A percentile compares a stretch with the other conserved stretches of the same genome.
Conservation (phyloP, 2,329 filamentous ascomycete species). For the Ampelomyces quisqualis region DNA sequence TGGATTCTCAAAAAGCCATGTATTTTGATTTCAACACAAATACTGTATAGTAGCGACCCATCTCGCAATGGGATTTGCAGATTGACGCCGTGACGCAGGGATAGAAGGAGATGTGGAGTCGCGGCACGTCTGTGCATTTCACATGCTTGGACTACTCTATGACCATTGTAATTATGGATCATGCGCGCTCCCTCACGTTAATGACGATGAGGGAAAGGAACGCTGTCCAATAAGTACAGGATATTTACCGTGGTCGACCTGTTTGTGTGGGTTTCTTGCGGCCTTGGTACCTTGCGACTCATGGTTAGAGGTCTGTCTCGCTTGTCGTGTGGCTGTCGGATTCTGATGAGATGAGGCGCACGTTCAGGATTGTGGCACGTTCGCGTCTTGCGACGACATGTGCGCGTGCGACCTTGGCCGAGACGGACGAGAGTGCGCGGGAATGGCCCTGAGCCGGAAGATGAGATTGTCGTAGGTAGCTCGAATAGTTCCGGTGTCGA, state of each 20-base stretch:
- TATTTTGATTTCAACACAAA: too few species aligned
- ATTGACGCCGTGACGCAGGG: too few species aligned
- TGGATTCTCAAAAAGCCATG: too few species aligned
- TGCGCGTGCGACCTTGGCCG: slow-evolving; percentile 10
- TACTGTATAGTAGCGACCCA: too few species aligned
- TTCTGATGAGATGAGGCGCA: slow-evolving; percentile 3
- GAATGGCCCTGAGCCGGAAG: slow-evolving; percentile 12
- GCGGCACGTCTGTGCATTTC: not conserved
- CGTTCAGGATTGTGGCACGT: slow-evolving; percentile 2
- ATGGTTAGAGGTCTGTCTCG: not conserved
- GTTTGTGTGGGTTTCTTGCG: slow-evolving; percentile 8
- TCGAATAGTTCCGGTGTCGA: not conserved
- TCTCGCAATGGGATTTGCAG: slow-evolving; percentile 7
- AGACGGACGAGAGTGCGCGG: slow-evolving; percentile 15
- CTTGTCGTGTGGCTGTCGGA: not conserved
- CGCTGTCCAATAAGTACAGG: too few species aligned
- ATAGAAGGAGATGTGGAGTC: not conserved
- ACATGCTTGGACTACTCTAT: slow-evolving; percentile 16
- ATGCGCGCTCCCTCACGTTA: slow-evolving; percentile 9
- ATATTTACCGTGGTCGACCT: slow-evolving; percentile 20
- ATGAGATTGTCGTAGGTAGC: not conserved
- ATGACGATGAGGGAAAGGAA: slow-evolving; percentile 14
- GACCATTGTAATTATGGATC: slow-evolving; percentile 29
- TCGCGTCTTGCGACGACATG: not conserved
- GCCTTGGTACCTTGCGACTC: not conserved